These are phyloP conservation scores for Smallanthus sonchifolius DNA, from an alignment of 129 eudicot genomes.

Conservation along the genomic window DNA sequence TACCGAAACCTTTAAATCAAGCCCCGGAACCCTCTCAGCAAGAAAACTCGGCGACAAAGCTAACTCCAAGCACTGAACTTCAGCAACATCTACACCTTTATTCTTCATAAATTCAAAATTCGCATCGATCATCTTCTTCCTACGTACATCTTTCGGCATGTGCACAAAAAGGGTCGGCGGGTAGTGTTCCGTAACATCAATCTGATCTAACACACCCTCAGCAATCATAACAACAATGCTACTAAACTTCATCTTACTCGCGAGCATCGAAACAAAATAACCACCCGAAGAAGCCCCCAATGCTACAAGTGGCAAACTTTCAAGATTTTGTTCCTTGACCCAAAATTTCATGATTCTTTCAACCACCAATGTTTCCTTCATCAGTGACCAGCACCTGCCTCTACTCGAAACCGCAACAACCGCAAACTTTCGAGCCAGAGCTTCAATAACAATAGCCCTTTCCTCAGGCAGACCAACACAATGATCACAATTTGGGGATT, in stretches of 20 bases:
- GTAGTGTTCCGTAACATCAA: conserved; percentile 44
- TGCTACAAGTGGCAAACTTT: conserved; percentile 61
- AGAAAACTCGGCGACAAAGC: conserved; percentile 48
- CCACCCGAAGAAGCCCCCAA: conserved; percentile 98
- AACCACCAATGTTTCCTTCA: conserved; percentile 48
- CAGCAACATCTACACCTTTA: conserved; percentile 64
- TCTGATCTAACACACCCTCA: conserved; percentile 59
- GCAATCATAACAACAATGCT: conserved; percentile 76
- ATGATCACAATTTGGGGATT: conserved; percentile 44
- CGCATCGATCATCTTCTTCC: conserved; percentile 46
- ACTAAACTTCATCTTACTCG: conserved; percentile 52
- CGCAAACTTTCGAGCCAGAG: conserved; percentile 70
- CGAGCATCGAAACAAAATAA: conserved; percentile 80
- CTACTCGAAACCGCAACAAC: conserved; percentile 65
- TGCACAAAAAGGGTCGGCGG: conserved; percentile 93
- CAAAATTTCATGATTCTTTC: conserved; percentile 45
- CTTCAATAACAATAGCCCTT: conserved; percentile 62
- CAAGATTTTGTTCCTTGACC: conserved; percentile 50
- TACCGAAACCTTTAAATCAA: conserved; percentile 42
- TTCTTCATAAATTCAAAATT: conserved; percentile 42
- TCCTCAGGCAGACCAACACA: conserved; percentile 96
- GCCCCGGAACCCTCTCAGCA: conserved; percentile 64
- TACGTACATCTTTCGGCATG: conserved; percentile 77
- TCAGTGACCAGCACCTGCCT: conserved; percentile 71
- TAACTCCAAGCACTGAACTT: conserved; percentile 72